These are phyloP conservation scores for Neurospora sp. DNA, from an alignment of 495 filamentous ascomycete genomes.

Conservation along the genomic window DNA sequence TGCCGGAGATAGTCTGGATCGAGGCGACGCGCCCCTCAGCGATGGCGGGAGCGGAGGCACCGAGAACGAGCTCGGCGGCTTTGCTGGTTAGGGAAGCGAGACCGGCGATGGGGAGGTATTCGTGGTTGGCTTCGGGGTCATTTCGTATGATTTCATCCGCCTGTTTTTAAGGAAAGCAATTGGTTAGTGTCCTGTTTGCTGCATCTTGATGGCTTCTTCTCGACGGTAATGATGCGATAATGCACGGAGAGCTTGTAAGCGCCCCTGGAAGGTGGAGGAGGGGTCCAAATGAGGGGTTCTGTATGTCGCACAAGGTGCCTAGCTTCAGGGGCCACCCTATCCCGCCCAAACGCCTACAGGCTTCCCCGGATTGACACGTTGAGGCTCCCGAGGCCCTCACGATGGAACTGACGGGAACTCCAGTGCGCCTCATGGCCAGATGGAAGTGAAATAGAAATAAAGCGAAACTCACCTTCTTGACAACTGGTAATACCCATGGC, in stretches of 20 bases:
- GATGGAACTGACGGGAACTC: neutral
- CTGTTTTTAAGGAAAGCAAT: constrained; percentile 33
- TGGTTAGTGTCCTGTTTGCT: constrained; percentile 12
- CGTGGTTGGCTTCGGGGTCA: constrained; percentile 88
- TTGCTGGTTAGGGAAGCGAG: constrained; percentile 74
- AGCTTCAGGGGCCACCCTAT: constrained; percentile 24
- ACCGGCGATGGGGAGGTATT: constrained; percentile 96
- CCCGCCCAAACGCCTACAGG: neutral
- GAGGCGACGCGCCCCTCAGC: constrained; percentile 69
- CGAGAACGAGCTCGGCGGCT: constrained; percentile 82
- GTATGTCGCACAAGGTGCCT: constrained; percentile 1
- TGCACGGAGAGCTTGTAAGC: constrained; percentile 7
- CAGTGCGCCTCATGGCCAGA: neutral
- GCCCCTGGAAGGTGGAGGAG: neutral
- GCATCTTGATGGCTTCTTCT: neutral
- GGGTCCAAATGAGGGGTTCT: neutral
- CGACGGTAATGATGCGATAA: neutral
- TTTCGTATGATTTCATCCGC: constrained; percentile 80
- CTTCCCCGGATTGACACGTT: neutral
- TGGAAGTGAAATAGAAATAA: neutral
- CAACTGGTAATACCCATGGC: constrained; percentile 96
- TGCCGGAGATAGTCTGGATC: constrained; percentile 81
- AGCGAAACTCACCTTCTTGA: constrained; percentile 66
- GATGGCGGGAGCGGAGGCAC: constrained; percentile 68
- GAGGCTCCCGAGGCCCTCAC: neutral